Evolutionary conservation across 2,329 filamentous ascomycete species (phyloP).

Genomic region (Ophiostoma sp.): DNA sequence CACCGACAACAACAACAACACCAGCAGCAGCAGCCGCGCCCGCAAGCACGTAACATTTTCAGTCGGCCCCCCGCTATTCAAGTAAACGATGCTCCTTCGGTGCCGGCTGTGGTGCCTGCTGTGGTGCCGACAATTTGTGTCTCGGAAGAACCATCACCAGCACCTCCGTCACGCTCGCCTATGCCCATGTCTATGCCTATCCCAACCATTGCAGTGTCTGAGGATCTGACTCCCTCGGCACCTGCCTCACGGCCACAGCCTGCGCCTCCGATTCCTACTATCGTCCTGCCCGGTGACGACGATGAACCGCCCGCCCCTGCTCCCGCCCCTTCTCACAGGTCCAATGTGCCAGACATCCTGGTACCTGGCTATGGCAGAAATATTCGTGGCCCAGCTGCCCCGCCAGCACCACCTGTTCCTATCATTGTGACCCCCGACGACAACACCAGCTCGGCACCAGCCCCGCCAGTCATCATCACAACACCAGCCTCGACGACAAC

Average conservation of each 20-base stretch:
- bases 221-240: constrained; percentile 24
- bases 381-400: constrained; percentile 25
- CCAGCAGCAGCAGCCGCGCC: constrained; percentile 37
- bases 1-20: constrained; percentile 14
- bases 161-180: constrained; percentile 24
- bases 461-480: background rate
- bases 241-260: constrained; percentile 35
- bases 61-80: constrained; percentile 44
- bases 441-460: constrained; percentile 23
- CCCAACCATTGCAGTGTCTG: constrained; percentile 14
- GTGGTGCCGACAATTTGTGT: constrained; percentile 31
- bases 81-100: constrained; percentile 39
- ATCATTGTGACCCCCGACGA: constrained; percentile 43
- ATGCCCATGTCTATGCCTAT: constrained; percentile 14
- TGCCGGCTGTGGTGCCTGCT: constrained; percentile 7
- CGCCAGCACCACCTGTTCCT: constrained; percentile 40
- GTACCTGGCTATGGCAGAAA: background rate
- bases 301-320: constrained; percentile 14
- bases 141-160: constrained; percentile 35
- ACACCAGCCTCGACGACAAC: constrained; percentile 9
- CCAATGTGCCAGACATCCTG: background rate
- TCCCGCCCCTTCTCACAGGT: background rate
- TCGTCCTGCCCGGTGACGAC: constrained; percentile 36
- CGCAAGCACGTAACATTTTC: constrained; percentile 37
- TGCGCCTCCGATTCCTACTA: constrained; percentile 43